phyloP scores from a whole-genome alignment of 1,139 yeast genomes.

The Kurtzmaniella quercitrusa region DNA sequence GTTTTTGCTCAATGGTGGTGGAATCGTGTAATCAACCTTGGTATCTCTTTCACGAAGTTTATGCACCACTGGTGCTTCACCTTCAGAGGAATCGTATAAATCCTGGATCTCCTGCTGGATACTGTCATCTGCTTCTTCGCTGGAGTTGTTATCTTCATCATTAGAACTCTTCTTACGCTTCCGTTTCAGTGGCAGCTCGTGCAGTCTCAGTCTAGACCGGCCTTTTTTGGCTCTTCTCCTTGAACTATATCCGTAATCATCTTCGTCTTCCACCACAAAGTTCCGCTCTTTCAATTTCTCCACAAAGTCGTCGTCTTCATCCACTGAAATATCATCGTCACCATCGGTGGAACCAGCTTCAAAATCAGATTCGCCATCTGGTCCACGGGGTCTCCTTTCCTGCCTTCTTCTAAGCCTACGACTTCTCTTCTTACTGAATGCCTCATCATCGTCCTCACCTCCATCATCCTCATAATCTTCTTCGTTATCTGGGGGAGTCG shows the following conservation, averaged over 20 bases:
- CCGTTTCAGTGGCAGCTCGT: constrained; percentile 16
- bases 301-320: constrained; percentile 25
- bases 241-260: constrained; percentile 18
- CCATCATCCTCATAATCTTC: constrained; percentile 19
- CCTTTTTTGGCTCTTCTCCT: constrained; percentile 16
- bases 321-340: constrained; percentile 28
- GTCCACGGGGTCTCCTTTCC: constrained; percentile 10
- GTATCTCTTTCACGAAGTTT: constrained; percentile 74
- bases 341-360: constrained; percentile 15
- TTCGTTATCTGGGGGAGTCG: constrained; percentile 11
- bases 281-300: constrained; percentile 26
- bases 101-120: constrained; percentile 51
- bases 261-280: constrained; percentile 39
- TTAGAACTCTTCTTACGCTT: constrained; percentile 14
- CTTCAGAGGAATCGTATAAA: constrained; percentile 49
- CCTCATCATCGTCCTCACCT: constrained; percentile 34
- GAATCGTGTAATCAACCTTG: constrained; percentile 72
- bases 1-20: constrained; percentile 60
- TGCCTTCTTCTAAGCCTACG: constrained; percentile 11
- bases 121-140: constrained; percentile 30
- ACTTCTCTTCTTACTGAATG: constrained; percentile 12
- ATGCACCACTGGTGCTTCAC: constrained; percentile 50
- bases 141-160: constrained; percentile 21
- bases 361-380: constrained; percentile 20
- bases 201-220: constrained; percentile 23